These are phyloP conservation scores for Cladochytrium replicatum DNA, from an alignment of 192 early-diverging fungal species.

Conservation along the genomic window DNA sequence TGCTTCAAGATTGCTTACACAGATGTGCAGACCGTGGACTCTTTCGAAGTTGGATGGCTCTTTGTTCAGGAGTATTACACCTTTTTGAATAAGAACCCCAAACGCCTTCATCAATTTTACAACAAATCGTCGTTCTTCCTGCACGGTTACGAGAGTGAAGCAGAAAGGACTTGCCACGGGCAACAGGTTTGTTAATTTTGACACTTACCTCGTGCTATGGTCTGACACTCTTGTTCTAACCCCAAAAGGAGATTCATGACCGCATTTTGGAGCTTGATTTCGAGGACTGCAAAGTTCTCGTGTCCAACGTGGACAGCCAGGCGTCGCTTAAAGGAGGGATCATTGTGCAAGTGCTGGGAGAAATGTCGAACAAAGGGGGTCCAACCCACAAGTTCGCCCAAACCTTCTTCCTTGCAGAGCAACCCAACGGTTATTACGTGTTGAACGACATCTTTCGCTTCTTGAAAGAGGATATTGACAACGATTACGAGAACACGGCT, in stretches of 20 bases:
- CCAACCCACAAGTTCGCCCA: constrained; percentile 80
- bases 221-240: background rate
- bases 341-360: constrained; percentile 82
- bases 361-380: constrained; percentile 77
- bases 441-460: constrained; percentile 91
- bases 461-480: constrained; percentile 76
- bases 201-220: background rate
- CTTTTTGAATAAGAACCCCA: constrained; percentile 74
- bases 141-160: constrained; percentile 76
- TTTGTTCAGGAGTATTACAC: constrained; percentile 95
- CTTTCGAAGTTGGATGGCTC: constrained; percentile 75
- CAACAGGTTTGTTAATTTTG: constrained; percentile 46
- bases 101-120: constrained; percentile 77
- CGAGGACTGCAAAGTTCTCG: constrained; percentile 75
- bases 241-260: constrained; percentile 64
- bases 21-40: constrained; percentile 19
- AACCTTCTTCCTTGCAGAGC: constrained; percentile 83
- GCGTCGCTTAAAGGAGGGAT: constrained; percentile 66
- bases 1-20: too few relatives aligned
- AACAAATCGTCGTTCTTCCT: constrained; percentile 72
- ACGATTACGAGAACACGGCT: constrained; percentile 38
- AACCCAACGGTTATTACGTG: constrained; percentile 85
- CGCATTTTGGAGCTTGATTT: constrained; percentile 67
- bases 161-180: constrained; percentile 51
- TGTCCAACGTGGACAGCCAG: constrained; percentile 80